Evolutionary conservation across 345 rosid species (phyloP).

Genomic region (Linum lewisii): DNA sequence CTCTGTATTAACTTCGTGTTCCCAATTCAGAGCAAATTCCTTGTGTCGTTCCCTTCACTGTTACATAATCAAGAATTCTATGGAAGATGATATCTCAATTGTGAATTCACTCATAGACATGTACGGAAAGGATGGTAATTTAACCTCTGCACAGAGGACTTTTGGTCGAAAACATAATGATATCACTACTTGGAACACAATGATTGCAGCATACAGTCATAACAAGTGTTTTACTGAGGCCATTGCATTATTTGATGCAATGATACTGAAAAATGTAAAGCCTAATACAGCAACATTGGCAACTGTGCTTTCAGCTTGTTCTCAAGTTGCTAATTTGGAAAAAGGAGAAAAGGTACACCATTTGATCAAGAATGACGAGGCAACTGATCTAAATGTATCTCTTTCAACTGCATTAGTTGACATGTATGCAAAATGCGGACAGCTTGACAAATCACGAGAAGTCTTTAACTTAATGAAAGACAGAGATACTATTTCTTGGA

Average conservation of each 20-base stretch:
- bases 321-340: conserved; percentile 41
- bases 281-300: conserved; percentile 48
- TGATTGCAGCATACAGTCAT: conserved; percentile 38
- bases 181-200: conserved; percentile 47
- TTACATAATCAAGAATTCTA: conserved; percentile 27
- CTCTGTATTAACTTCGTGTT: conserved; percentile 50
- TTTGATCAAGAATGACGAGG: conserved; percentile 31
- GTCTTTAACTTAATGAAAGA: conserved; percentile 36
- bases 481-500: conserved; percentile 52
- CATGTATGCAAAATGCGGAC: conserved; percentile 72
- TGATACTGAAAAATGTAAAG: conserved; percentile 34
- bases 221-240: conserved; percentile 34
- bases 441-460: conserved; percentile 39
- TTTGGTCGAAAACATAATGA: conserved; percentile 32
- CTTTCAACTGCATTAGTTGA: conserved; percentile 51
- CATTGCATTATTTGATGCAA: conserved; percentile 40
- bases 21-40: conserved; percentile 28
- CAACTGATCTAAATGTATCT: conserved; percentile 36
- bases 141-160: conserved; percentile 33
- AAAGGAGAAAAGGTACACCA: conserved; percentile 43
- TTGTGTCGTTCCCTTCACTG: conserved; percentile 50
- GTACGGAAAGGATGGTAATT: conserved; percentile 44
- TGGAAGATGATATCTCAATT: conserved; percentile 26
- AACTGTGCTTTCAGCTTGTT: conserved; percentile 53
- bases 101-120: conserved; percentile 49